Conservation (phyloP, 1,284 basidiomycete genomes). For the Ustilago sp. region DNA sequence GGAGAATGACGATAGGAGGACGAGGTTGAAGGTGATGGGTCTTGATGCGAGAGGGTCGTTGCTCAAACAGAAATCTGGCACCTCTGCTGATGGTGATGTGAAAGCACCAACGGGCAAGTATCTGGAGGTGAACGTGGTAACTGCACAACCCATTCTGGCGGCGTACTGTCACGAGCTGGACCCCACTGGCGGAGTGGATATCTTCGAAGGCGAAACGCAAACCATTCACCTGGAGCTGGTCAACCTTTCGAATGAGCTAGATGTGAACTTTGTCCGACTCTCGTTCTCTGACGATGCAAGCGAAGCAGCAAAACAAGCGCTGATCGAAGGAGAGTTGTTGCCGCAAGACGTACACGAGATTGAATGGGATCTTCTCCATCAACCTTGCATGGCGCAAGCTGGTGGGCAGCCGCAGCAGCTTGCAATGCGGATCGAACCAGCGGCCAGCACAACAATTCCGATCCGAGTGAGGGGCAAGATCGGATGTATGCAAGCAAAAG, state of each 20-base stretch:
- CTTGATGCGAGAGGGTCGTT: slow-evolving; percentile 74
- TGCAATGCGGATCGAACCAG: slow-evolving; percentile 74
- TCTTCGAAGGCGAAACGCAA: slow-evolving; percentile 92
- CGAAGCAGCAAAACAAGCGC: slow-evolving; percentile 78
- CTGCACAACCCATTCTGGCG: slow-evolving; percentile 85
- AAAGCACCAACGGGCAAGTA: slow-evolving; percentile 7
- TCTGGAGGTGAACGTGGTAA: slow-evolving; percentile 81
- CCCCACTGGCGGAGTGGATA: slow-evolving; percentile 85
- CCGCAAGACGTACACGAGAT: slow-evolving; percentile 90
- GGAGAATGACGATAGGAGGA: slow-evolving; percentile 75
- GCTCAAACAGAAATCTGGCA: slow-evolving; percentile 29
- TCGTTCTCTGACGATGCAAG: slow-evolving; percentile 90
- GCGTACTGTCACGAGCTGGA: slow-evolving; percentile 87
- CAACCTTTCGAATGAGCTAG: slow-evolving; percentile 78
- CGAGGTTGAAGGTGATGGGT: slow-evolving; percentile 78
- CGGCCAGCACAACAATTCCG: slow-evolving; percentile 77
- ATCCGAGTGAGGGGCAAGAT: slow-evolving; percentile 87
- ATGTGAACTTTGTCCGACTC: slow-evolving; percentile 85
- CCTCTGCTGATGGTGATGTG: not conserved
- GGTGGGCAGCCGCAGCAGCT: not conserved
- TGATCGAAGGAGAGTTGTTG: slow-evolving; percentile 79
- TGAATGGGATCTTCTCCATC: slow-evolving; percentile 82
- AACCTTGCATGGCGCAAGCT: slow-evolving; percentile 76
- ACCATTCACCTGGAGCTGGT: slow-evolving; percentile 85
- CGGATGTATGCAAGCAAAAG: slow-evolving; percentile 82